These are phyloP conservation scores for Pichia sp. DNA, from an alignment of 1,139 yeast genomes.

Conservation along the genomic window DNA sequence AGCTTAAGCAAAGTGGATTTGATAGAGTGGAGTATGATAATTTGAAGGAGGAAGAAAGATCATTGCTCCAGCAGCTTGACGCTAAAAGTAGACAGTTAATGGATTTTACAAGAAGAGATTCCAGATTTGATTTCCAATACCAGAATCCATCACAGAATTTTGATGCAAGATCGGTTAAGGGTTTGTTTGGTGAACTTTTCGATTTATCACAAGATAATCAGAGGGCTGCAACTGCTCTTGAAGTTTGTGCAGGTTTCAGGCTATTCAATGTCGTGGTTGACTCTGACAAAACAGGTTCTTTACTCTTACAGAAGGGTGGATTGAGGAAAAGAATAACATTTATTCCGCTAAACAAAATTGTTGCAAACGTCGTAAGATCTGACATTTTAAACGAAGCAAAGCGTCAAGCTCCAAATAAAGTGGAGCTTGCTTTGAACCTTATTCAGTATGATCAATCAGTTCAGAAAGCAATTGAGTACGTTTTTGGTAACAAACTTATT, in stretches of 20 bases:
- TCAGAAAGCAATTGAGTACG: conserved; percentile 78
- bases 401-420: conserved; percentile 68
- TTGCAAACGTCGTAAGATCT: conserved; percentile 44
- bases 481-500: conserved; percentile 81
- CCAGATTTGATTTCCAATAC: conserved; percentile 73
- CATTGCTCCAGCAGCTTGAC: conserved; percentile 32
- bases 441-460: conserved; percentile 70
- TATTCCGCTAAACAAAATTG: conserved; percentile 84
- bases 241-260: conserved; percentile 91
- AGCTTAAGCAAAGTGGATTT: conserved; percentile 53
- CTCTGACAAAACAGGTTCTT: conserved; percentile 75
- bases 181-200: conserved; percentile 86
- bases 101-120: conserved; percentile 53
- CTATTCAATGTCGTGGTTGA: conserved; percentile 90
- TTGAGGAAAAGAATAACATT: conserved; percentile 81
- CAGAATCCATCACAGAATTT: conserved; percentile 58
- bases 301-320: conserved; percentile 70
- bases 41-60: conserved; percentile 32
- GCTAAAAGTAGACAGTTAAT: conserved; percentile 47
- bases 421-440: conserved; percentile 77
- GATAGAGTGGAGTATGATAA: conserved; percentile 42
- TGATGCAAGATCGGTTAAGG: conserved; percentile 60
- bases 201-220: conserved; percentile 49
- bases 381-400: conserved; percentile 54
- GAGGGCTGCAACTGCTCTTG: conserved; percentile 75